Evolutionary conservation across 2,329 filamentous ascomycete genomes (phyloP).

Genomic region (Nemania bipapillata): DNA sequence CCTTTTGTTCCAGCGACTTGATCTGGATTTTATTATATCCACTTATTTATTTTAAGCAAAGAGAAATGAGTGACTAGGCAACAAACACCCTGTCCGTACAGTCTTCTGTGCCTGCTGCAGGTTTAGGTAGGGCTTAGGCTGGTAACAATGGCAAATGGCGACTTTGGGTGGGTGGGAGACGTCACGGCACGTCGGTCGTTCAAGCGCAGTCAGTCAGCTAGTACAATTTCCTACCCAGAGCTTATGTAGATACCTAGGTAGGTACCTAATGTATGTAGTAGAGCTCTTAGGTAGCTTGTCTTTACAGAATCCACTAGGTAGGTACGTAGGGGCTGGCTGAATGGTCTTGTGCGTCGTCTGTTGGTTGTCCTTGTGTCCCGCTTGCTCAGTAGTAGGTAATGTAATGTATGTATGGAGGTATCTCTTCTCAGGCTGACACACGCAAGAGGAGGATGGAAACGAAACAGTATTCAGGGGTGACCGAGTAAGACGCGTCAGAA

Average conservation of each 20-base stretch:
- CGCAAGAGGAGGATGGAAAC: constrained; percentile 21
- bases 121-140: constrained; percentile 27
- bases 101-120: not conserved
- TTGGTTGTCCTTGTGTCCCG: constrained; percentile 4
- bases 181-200: not conserved
- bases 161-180: constrained; percentile 16
- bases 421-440: constrained; percentile 28
- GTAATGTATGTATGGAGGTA: constrained; percentile 6
- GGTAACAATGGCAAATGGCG: constrained; percentile 24
- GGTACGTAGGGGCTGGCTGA: not conserved
- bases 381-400: not conserved
- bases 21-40: too few relatives aligned
- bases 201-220: constrained; percentile 6
- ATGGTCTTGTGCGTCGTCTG: constrained; percentile 6
- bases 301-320: not conserved
- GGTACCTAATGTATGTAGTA: not conserved
- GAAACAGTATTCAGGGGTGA: constrained; percentile 21
- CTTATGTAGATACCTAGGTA: not conserved
- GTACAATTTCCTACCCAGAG: not conserved
- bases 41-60: too few relatives aligned
- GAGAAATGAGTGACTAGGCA: constrained; percentile 18
- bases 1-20: too few relatives aligned
- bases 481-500: constrained; percentile 30
- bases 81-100: constrained; percentile 31
- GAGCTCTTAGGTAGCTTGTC: not conserved